Base-by-base conservation (phyloP, 2,329 filamentous ascomycete species). In the Claviceps quebecensis region DNA sequence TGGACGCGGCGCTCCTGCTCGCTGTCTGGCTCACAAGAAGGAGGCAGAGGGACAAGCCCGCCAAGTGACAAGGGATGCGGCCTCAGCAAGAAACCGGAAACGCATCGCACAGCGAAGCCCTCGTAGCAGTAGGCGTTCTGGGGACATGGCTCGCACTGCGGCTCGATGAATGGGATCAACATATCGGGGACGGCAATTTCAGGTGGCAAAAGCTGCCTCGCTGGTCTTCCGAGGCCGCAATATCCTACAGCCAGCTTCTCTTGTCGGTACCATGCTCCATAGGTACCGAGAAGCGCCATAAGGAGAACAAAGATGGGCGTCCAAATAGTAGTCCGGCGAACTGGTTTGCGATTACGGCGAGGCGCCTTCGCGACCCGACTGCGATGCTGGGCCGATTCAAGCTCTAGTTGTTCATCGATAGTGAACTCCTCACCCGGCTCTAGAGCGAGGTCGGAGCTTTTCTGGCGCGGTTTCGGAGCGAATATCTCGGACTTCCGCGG, bases 171-270 rank as follows among this genome's bases (percentile, higher is more conserved):
- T 9, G 81, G 72, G 48, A 81, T 73, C 8, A 86, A 74, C 74
- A 81, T 86, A 46, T 87, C 81, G 3, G 91, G 90, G 17, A 95
- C 67, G 0, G 71, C 68, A 39, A 74, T 59, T 23, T 75, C 66
- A 11, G 66, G 63, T 11, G 76, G 75, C 17, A 80, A 64, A 34
- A 80, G 62, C 56, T 72, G 62, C 36, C 68, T 72, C 2, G 74
- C 78, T 47, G 80, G 73, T 50, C 83, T 79, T 23, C 86, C 93
- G 50, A 95, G 78, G 13, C 90, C 89, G 64, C 93, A 98, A 63
- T 95, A 98, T 37, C 94, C 93, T 19, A 97, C 87, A 16, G 87
- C 85, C n/a, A 95, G 73, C 74, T 97, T 97, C 68, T 98, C 93
- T 63, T 95, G 87, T 47, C 91, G 77, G 72, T 90, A 98, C 78